A percentile compares a stretch with the other conserved stretches of the same genome.
Evolutionary conservation across 1,139 yeast species (phyloP).

Genomic region (Dujonia santamariae): DNA sequence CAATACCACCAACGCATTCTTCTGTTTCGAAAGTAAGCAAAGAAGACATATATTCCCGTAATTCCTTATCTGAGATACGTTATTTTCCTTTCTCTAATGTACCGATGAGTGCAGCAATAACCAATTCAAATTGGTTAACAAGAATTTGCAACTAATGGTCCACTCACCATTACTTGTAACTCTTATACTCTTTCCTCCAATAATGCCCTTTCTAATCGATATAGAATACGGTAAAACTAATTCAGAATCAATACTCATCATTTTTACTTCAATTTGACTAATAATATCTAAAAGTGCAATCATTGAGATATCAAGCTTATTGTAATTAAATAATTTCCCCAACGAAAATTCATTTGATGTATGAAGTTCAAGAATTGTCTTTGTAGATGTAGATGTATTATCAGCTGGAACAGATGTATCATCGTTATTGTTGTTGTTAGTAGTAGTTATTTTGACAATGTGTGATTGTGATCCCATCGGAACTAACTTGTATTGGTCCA

Average conservation of each 20-base stretch:
- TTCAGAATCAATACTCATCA: conserved; percentile 48
- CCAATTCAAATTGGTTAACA: conserved; percentile 69
- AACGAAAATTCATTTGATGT: conserved; percentile 67
- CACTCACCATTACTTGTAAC: conserved; percentile 77
- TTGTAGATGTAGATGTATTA: conserved; percentile 14
- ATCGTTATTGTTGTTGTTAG: conserved; percentile 18
- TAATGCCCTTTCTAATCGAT: conserved; percentile 52
- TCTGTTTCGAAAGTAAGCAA: no score
- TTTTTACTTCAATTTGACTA: conserved; percentile 50
- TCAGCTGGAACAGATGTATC: conserved; percentile 10
- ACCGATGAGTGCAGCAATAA: conserved; percentile 43
- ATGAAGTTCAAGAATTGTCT: conserved; percentile 45
- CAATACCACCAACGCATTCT: no score
- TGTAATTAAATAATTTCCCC: conserved; percentile 67
- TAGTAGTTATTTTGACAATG: conserved; percentile 51
- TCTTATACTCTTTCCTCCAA: conserved; percentile 76
- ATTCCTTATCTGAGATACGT: neutral
- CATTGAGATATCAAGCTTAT: conserved; percentile 73
- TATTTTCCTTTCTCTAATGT: conserved; percentile 13
- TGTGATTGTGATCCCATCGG: conserved; percentile 87
- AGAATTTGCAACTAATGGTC: conserved; percentile 85
- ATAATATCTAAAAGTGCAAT: conserved; percentile 67
- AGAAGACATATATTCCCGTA: neutral
- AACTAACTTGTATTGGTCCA: conserved; percentile 60
- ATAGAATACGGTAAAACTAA: conserved; percentile 68